Evolutionary conservation across 192 early-diverging fungal species (phyloP).

Genomic region (Cetraspora pellucida): DNA sequence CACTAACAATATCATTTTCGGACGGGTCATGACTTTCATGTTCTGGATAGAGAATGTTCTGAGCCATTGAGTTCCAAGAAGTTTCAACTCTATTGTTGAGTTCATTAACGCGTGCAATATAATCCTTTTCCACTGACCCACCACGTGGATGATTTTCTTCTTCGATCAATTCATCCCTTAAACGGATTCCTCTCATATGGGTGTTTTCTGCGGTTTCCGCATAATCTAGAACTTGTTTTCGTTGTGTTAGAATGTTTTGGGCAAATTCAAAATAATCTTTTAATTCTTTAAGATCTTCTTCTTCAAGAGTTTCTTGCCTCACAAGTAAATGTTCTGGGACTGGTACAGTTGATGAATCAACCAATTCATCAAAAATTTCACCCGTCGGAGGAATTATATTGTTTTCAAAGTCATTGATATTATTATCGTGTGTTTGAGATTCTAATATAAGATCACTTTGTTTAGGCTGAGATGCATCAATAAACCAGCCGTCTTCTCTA

Average conservation of each 20-base stretch:
- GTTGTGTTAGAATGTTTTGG: slow-evolving; percentile 43
- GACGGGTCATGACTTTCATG: slow-evolving; percentile 19
- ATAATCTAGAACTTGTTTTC: slow-evolving; percentile 41
- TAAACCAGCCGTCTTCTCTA: slow-evolving; percentile 28
- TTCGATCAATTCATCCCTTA: slow-evolving; percentile 24
- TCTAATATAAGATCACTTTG: slow-evolving; percentile 20
- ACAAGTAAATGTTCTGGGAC: slow-evolving; percentile 41
- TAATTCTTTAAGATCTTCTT: slow-evolving; percentile 37
- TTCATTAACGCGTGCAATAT: slow-evolving; percentile 19
- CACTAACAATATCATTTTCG: slow-evolving; percentile 13
- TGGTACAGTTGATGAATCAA: slow-evolving; percentile 38
- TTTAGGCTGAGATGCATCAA: background rate
- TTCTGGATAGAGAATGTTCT: slow-evolving; percentile 14
- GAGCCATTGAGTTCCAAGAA: background rate
- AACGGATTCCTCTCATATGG: background rate
- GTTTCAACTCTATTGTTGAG: slow-evolving; percentile 8
- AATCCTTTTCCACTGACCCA: slow-evolving; percentile 28
- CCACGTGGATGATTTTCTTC: slow-evolving; percentile 32
- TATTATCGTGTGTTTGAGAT: slow-evolving; percentile 25
- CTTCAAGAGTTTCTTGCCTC: slow-evolving; percentile 44
- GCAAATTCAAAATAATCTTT: slow-evolving; percentile 40
- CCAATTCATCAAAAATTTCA: slow-evolving; percentile 46
- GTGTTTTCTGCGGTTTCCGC: background rate
- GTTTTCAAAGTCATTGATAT: slow-evolving; percentile 37
- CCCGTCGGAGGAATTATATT: slow-evolving; percentile 38